Evolutionary conservation across 768 basidiomycete species (phyloP).

Genomic region (Kwoniella bestiolae): DNA sequence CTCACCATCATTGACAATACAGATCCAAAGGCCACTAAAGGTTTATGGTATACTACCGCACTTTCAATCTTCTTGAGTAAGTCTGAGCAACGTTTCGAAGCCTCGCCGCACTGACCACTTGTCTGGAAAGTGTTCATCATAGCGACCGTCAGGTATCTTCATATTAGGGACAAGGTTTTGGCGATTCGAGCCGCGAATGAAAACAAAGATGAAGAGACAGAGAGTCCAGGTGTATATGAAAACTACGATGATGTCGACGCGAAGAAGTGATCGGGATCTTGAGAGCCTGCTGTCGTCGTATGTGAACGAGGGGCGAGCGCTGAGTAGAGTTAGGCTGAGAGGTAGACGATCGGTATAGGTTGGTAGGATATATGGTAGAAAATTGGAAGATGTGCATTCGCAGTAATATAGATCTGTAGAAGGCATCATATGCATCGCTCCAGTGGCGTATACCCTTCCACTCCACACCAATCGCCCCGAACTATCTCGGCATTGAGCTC

Average conservation of each 20-base stretch:
- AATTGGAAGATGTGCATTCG: no score
- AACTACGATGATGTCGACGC: background rate
- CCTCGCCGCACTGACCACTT: background rate
- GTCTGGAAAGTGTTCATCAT: constrained; percentile 6
- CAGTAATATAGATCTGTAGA: no score
- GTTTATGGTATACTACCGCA: constrained; percentile 4
- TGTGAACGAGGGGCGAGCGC: no score
- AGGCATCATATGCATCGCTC: no score
- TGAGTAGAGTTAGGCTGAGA: no score
- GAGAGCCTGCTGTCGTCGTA: no score
- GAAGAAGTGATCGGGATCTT: background rate
- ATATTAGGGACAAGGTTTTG: background rate
- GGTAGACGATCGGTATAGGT: no score
- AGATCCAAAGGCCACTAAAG: constrained; percentile 3
- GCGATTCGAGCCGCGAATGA: constrained; percentile 1
- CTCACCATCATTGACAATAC: background rate
- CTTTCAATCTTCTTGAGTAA: constrained; percentile 1
- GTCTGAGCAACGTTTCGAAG: no score
- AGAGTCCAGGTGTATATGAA: background rate
- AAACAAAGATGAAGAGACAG: background rate
- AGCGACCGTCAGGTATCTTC: background rate
- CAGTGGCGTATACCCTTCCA: background rate
- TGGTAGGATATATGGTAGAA: no score
- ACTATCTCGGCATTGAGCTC: background rate
- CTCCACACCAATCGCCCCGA: background rate